phyloP scores from a whole-genome alignment of 148 eudicot species.

The Silene conica region DNA sequence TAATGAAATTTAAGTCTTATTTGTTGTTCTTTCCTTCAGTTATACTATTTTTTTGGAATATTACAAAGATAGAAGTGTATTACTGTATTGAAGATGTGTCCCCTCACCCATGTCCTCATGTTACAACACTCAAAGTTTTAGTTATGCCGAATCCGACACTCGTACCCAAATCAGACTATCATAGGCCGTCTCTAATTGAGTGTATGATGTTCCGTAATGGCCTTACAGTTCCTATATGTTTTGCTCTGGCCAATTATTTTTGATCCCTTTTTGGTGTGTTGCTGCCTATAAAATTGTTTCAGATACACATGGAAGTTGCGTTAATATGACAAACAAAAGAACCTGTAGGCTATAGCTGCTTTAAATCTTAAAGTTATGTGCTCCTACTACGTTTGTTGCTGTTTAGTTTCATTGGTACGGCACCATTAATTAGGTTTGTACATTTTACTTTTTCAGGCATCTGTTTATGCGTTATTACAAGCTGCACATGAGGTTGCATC shows the following conservation, averaged over 20 bases:
- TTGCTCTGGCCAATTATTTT: not conserved
- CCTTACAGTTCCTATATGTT: not conserved
- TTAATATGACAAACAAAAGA: not conserved
- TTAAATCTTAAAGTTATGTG: not conserved
- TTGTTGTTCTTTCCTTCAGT: too few species aligned
- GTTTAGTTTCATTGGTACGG: not conserved
- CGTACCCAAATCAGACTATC: too few species aligned
- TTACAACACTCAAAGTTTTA: too few species aligned
- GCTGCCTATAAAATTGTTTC: not conserved
- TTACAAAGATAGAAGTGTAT: too few species aligned
- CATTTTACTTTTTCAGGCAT: conserved; percentile 49
- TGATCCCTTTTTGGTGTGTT: not conserved
- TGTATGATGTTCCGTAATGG: not conserved
- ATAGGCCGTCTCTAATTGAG: not conserved
- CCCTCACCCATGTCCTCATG: too few species aligned
- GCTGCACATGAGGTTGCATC: conserved; percentile 89
- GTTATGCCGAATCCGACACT: too few species aligned
- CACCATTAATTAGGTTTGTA: not conserved
- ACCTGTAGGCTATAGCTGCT: conserved; percentile 5
- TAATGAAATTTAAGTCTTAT: too few species aligned
- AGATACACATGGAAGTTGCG: not conserved
- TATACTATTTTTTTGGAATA: too few species aligned
- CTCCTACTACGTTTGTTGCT: conserved; percentile 2
- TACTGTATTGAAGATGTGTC: too few species aligned
- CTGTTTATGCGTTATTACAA: conserved; percentile 79